Evolutionary conservation across 495 filamentous ascomycete genomes (phyloP), one percentile per base, ranked within the genome.

Genomic region (Trichoderma asperelloides): DNA sequence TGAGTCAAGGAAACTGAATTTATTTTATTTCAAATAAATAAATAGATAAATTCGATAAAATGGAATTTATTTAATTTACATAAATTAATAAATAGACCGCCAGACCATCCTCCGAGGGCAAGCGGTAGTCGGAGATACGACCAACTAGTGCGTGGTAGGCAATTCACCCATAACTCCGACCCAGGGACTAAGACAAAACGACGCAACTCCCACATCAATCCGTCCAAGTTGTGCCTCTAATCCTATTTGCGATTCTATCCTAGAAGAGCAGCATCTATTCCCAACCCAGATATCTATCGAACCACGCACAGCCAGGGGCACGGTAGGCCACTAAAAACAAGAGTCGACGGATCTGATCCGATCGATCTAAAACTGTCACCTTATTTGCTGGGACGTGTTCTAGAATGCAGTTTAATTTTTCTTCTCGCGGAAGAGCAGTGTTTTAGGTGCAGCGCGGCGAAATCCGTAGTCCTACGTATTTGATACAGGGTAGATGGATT

Each of bases 161-260:
- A 60, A 60, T 30, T 60, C 15, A 25, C 23, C 16, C 55, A 60
- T 60, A 60, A 60, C 55, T 60, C 55, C 55, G 55, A 60, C 11
- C 23, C 55, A 60, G 15, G 23, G 55, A 12, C 55, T 60, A 60
- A 28, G 55, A 60, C 55, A 60, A 60, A 60, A 60, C 23, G 55
- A 60, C 55, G 55, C 55, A 60, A 60, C 55, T 60, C 55, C 55
- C 55, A 60, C 55, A 28, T 60, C 55, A 60, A 60, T 60, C 27
- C 55, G 55, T 60, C 27, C 55, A 60, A 60, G 55, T 23, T 28
- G 55, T 60, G 23, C 9, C 27, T 13, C 5, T 30, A 13, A 15
- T 60, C 55, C 27, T 27, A 60, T 13, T 60, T 60, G 21, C 55
- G 55, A 30, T 27, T 60, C 55, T 60, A 60, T 60, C 55, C 55